These are phyloP conservation scores for Aureobasidium sp. DNA, from an alignment of 2,329 filamentous ascomycete genomes.

Conservation along the genomic window DNA sequence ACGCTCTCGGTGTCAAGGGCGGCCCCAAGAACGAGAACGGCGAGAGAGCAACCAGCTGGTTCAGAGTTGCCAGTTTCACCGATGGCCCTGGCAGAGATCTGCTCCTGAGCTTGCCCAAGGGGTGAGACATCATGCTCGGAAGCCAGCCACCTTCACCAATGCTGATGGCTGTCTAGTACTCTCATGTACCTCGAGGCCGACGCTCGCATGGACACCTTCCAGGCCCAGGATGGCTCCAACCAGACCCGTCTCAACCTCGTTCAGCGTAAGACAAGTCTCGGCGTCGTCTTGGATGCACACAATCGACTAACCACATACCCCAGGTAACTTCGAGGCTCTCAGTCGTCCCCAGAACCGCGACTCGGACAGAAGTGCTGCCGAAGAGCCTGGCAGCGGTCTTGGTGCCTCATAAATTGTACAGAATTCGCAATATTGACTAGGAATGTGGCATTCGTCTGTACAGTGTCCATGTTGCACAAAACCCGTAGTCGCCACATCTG, in stretches of 20 bases:
- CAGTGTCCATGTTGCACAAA: background rate
- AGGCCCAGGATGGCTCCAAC: constrained; percentile 61
- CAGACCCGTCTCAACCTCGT: constrained; percentile 57
- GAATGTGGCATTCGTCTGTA: background rate
- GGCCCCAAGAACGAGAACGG: constrained; percentile 56
- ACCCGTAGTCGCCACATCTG: background rate
- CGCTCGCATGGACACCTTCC: constrained; percentile 56
- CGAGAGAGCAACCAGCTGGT: constrained; percentile 75
- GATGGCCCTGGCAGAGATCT: constrained; percentile 62
- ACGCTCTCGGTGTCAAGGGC: constrained; percentile 60
- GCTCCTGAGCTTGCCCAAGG: constrained; percentile 68
- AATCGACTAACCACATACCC: constrained; percentile 7
- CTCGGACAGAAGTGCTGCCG: constrained; percentile 19
- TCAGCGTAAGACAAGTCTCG: constrained; percentile 57
- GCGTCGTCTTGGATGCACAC: background rate
- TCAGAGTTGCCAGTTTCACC: constrained; percentile 65
- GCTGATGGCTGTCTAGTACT: constrained; percentile 44
- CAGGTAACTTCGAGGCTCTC: constrained; percentile 43
- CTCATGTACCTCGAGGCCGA: constrained; percentile 80
- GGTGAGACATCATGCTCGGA: constrained; percentile 46
- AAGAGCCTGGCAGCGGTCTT: constrained; percentile 24
- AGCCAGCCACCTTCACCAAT: background rate
- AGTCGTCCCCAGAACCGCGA: constrained; percentile 25
- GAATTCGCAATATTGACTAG: background rate
- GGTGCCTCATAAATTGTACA: constrained; percentile 18